phyloP scores from a whole-genome alignment of 2,329 filamentous ascomycete genomes.

The Trichoderma citrinoviride region DNA sequence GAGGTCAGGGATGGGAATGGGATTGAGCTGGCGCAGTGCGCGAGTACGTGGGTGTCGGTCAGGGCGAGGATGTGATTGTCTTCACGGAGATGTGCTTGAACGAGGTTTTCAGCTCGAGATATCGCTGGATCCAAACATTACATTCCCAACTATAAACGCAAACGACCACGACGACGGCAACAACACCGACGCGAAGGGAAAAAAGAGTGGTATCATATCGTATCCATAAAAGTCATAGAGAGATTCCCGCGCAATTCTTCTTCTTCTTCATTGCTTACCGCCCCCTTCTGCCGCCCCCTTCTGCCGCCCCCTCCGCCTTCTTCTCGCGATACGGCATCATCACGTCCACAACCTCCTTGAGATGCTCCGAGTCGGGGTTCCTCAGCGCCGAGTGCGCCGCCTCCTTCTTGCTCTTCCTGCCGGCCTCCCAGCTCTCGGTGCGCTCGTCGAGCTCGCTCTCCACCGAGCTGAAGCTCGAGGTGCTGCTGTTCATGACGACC shows the following conservation, averaged over 20 bases:
- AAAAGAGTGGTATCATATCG: constrained; percentile 21
- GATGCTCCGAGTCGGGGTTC: constrained; percentile 40
- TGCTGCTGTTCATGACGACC: constrained; percentile 57
- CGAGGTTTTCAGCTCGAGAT: neutral
- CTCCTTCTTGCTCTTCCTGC: constrained; percentile 52
- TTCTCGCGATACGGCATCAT: constrained; percentile 28
- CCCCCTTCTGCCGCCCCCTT: neutral
- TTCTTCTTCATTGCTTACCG: neutral
- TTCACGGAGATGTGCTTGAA: neutral
- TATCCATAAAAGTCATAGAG: constrained; percentile 16
- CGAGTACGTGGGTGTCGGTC: constrained; percentile 36
- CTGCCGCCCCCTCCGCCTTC: constrained; percentile 21
- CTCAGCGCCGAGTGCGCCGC: constrained; percentile 50
- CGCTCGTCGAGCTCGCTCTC: constrained; percentile 52
- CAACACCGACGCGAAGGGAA: neutral
- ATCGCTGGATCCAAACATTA: neutral
- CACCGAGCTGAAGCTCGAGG: constrained; percentile 51
- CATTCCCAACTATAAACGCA: neutral
- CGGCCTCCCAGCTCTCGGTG: constrained; percentile 40
- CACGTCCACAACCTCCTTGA: constrained; percentile 40
- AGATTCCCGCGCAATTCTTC: neutral
- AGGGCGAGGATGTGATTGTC: constrained; percentile 31
- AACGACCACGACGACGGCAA: neutral
- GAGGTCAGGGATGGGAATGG: constrained; percentile 34
- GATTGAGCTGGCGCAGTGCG: constrained; percentile 31